Evolutionary conservation across 257 asterid genomes (phyloP), one percentile per base, ranked within the genome.

Genomic region (Dorcoceras hygrometricum): DNA sequence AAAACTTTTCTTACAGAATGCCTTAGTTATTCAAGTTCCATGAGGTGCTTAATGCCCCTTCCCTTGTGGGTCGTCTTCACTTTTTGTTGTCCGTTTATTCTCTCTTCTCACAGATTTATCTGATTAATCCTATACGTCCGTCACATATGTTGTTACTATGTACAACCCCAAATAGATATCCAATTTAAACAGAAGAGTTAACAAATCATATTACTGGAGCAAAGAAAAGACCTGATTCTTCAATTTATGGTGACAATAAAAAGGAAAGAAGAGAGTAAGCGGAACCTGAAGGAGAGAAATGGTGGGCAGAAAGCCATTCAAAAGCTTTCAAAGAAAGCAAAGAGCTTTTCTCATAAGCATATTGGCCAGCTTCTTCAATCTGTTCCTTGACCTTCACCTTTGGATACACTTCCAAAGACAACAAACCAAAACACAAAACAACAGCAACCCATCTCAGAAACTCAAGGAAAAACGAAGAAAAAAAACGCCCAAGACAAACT

Each of bases 341-440:
- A 68, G 95, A 88, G 73, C 58, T 79, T 72, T 73, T 79, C 77
- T 84, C 96, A 71, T 73, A 81, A 63, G 79, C 89, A 86, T 79
- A 83, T 28, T 79, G 84, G 76, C 84, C 96, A 62, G 75, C 95
- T 46, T 82, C 89, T 66, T 88, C 96, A 68, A 73, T 75, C 62
- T 88, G 81, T 53, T 39, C 78, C 66, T 81, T 86, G 86, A 88
- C 98, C 84, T 83, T 91, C 75, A 91, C 98, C 73, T 78, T 91
- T 55, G 98, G 98, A 77, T 91, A 91, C 95, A 85, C 95, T 88
- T 39, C 14, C 50, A 11, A 39, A 39, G 14, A 39, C n/a, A 12
- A 11, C n/a, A 12, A 39, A 36, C 43, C 8, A 7, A 34, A 46
- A n/a, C n/a, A n/a, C n/a, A n/a, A n/a, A n/a, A n/a, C n/a, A n/a